These are phyloP conservation scores for Pyronema domesticum DNA, from an alignment of 495 filamentous ascomycete species.

Conservation along the genomic window DNA sequence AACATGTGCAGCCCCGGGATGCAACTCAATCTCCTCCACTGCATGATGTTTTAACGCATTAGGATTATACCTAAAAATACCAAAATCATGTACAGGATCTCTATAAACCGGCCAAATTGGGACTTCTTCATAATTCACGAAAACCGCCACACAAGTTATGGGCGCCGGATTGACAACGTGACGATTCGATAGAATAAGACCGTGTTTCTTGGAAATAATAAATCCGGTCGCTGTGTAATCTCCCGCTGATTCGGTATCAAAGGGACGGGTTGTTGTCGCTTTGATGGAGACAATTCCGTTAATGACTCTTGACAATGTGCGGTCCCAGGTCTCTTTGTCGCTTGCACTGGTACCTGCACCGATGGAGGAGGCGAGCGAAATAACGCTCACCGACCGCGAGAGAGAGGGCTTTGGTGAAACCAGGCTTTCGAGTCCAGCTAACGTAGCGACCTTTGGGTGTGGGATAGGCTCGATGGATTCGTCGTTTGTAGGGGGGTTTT, in stretches of 20 bases:
- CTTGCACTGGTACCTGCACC: slow-evolving; percentile 11
- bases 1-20: slow-evolving; percentile 21
- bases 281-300: slow-evolving; percentile 26
- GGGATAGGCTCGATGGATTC: too few species aligned
- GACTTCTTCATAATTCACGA: slow-evolving; percentile 25
- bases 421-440: not conserved
- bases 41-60: slow-evolving; percentile 23
- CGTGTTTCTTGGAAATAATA: slow-evolving; percentile 24
- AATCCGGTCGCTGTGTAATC: slow-evolving; percentile 25
- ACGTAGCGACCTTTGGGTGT: not conserved
- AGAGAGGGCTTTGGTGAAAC: slow-evolving; percentile 11
- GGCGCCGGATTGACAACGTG: slow-evolving; percentile 24
- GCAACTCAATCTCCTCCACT: slow-evolving; percentile 25
- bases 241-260: slow-evolving; percentile 24
- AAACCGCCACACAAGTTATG: slow-evolving; percentile 24
- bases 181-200: slow-evolving; percentile 23
- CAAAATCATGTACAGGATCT: slow-evolving; percentile 24
- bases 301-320: slow-evolving; percentile 22
- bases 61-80: slow-evolving; percentile 24
- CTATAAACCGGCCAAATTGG: slow-evolving; percentile 24
- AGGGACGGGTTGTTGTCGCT: slow-evolving; percentile 23
- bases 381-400: slow-evolving; percentile 16
- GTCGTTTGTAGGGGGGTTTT: slow-evolving; percentile 7
- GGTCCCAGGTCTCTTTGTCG: slow-evolving; percentile 25
- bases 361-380: slow-evolving; percentile 19